phyloP scores from a whole-genome alignment of 2,329 filamentous ascomycete genomes.

The Ophiostoma tasmaniense region DNA sequence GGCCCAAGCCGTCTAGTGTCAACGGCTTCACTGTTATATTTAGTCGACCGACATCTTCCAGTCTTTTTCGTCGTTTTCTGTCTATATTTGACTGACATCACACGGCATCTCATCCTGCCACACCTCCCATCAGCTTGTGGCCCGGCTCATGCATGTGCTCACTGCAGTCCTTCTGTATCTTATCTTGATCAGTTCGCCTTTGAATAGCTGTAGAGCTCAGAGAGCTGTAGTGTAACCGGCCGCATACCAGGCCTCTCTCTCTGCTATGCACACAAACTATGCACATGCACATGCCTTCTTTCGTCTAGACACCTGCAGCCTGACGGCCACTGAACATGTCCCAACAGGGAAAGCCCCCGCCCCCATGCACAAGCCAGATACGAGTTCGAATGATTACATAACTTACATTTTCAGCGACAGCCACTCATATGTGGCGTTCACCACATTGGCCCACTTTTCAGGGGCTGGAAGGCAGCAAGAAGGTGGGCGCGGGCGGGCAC shows the following conservation, averaged over 20 bases:
- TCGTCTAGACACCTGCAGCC: neutral
- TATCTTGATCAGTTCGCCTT: neutral
- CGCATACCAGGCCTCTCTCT: neutral
- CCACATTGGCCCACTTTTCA: neutral
- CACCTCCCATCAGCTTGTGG: neutral
- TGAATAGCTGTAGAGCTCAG: neutral
- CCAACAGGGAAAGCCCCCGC: neutral
- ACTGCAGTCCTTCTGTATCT: neutral
- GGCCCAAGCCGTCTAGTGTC: neutral
- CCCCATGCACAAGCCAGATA: neutral
- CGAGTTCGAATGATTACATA: neutral
- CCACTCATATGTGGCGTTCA: conserved; percentile 10
- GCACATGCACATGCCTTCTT: neutral
- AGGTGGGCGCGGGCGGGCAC: neutral
- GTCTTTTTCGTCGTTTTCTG: neutral
- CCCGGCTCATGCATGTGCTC: neutral
- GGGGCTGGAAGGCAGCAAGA: conserved; percentile 1
- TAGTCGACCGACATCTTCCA: no score
- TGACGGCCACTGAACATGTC: neutral
- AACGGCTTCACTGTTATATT: neutral
- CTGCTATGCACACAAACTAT: neutral
- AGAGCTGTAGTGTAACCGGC: neutral
- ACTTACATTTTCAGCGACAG: neutral
- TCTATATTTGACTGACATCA: neutral
- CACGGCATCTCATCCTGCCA: neutral